A percentile compares a stretch with the other conserved stretches of the same genome.
Conservation (phyloP, 108 stramenopile species). For the Nitzschia palea region DNA sequence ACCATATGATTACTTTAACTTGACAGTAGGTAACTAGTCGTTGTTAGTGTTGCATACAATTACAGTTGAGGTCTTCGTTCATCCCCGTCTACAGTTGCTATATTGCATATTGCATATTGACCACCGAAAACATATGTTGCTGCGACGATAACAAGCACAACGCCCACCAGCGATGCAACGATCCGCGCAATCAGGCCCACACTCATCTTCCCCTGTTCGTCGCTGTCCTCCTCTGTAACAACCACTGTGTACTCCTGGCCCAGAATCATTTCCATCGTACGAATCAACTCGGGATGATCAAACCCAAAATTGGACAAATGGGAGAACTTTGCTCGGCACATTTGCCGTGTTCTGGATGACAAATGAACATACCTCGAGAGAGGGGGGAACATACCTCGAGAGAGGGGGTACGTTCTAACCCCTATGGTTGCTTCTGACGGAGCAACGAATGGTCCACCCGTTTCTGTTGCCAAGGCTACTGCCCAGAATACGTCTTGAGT, state of each 20-base stretch:
- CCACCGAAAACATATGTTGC: too few relatives aligned
- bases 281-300: conserved; percentile 5
- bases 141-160: background rate
- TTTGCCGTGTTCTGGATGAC: conserved; percentile 14
- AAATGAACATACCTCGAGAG: too few relatives aligned
- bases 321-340: conserved; percentile 1
- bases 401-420: conserved; percentile 9
- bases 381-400: background rate
- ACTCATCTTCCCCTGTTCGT: background rate
- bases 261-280: conserved; percentile 1
- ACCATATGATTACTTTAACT: too few relatives aligned
- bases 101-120: background rate
- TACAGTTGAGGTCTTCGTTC: too few relatives aligned
- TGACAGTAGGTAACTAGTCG: too few relatives aligned
- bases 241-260: background rate
- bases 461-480: too few relatives aligned
- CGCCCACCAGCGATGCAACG: background rate
- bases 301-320: conserved; percentile 25
- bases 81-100: background rate
- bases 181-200: background rate
- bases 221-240: background rate
- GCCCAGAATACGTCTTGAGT: background rate
- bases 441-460: background rate
- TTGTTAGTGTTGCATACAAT: too few relatives aligned
- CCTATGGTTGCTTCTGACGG: background rate